A percentile compares a stretch with the other conserved stretches of the same genome.
Conservation (phyloP, 495 filamentous ascomycete species). For the Neurospora sp. region DNA sequence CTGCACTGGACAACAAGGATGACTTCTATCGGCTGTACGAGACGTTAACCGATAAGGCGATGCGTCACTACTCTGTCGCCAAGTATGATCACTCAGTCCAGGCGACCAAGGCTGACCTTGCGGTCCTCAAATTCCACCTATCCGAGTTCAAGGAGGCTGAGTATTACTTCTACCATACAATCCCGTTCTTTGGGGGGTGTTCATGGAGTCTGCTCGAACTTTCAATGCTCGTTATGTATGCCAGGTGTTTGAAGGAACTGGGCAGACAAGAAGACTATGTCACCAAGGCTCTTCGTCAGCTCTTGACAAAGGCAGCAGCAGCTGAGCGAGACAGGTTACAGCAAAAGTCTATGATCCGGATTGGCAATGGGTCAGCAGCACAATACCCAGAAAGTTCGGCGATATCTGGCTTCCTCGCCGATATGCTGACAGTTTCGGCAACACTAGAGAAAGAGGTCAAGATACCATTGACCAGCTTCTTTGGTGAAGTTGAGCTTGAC, state of each 20-base stretch:
- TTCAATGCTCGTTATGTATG: constrained; percentile 76
- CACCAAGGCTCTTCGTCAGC: constrained; percentile 56
- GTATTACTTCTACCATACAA: constrained; percentile 69
- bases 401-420: constrained; percentile 51
- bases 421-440: constrained; percentile 53
- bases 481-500: constrained; percentile 58
- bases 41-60: constrained; percentile 56
- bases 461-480: constrained; percentile 62
- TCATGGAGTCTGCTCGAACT: constrained; percentile 74
- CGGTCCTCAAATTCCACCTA: constrained; percentile 66
- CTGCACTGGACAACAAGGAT: constrained; percentile 38
- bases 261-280: constrained; percentile 71
- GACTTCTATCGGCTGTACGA: constrained; percentile 57
- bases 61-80: constrained; percentile 68
- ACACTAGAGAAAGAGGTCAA: constrained; percentile 53
- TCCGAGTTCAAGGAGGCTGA: constrained; percentile 66
- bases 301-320: constrained; percentile 64
- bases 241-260: constrained; percentile 71
- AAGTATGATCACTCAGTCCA: constrained; percentile 67
- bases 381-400: constrained; percentile 45
- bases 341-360: constrained; percentile 26
- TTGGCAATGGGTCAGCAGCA: constrained; percentile 4
- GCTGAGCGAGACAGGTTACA: constrained; percentile 39
- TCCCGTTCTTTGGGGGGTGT: constrained; percentile 70
- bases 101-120: constrained; percentile 73